Percentiles rank a stretch among this genome's conserved stretches.
Evolutionary conservation across 1,284 basidiomycete species (phyloP).

Genomic region (Moniliophthora roreri): DNA sequence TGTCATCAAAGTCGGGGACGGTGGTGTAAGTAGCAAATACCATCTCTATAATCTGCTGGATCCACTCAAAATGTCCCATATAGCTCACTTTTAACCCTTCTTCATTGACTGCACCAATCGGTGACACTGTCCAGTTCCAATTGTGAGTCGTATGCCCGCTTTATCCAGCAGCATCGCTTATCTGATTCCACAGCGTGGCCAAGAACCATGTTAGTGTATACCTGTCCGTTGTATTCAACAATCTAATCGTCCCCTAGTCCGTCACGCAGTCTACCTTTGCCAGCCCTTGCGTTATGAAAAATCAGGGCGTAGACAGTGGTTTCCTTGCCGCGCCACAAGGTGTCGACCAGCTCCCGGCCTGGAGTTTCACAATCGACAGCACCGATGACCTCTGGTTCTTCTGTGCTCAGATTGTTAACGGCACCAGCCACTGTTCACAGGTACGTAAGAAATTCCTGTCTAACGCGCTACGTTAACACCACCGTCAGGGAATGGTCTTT

Average conservation of each 20-base stretch:
- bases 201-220: conserved; percentile 38
- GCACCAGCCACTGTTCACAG: neutral
- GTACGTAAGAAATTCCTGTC: neutral
- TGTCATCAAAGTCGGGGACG: conserved; percentile 48
- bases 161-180: conserved; percentile 2
- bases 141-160: conserved; percentile 35
- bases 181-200: conserved; percentile 25
- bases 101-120: conserved; percentile 42
- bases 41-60: no score
- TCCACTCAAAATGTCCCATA: no score
- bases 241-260: conserved; percentile 30
- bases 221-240: neutral
- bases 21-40: conserved; percentile 33
- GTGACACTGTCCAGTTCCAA: conserved; percentile 55
- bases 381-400: conserved; percentile 51
- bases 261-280: conserved; percentile 62
- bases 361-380: conserved; percentile 26
- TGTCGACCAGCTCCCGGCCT: conserved; percentile 31
- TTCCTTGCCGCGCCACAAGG: conserved; percentile 33
- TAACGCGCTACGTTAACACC: neutral
- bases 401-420: conserved; percentile 41
- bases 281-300: conserved; percentile 34
- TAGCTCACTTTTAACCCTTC: conserved; percentile 11
- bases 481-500: conserved; percentile 56
- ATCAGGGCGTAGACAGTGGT: conserved; percentile 45